Evolutionary conservation across 768 basidiomycete species (phyloP), one percentile per base, ranked within the genome.

Genomic region (Melanogaster broomeanus): DNA sequence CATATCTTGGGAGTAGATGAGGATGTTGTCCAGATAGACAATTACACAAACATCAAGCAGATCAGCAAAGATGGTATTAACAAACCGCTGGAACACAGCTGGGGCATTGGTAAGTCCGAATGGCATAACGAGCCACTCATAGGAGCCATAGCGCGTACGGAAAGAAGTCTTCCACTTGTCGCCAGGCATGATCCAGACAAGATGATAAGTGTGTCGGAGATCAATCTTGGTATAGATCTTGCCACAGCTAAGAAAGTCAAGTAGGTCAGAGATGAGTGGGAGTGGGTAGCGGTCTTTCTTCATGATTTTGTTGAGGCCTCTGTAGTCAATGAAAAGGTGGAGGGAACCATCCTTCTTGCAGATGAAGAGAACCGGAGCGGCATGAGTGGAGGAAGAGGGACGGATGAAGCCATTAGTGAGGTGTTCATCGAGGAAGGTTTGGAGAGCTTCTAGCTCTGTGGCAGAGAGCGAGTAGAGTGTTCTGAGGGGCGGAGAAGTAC

Each of bases 261-360:
- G n/a, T n/a, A n/a, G n/a, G n/a, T n/a, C n/a, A n/a, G n/a, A n/a
- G n/a, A n/a, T n/a, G n/a, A 19, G 62, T 0, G 71, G 72, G 3
- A 76, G 57, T 3, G 68, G 73, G 39, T 73, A 72, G 5, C 52
- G 49, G n/a, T n/a, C n/a, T n/a, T n/a, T n/a, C n/a, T 47, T 72
- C 63, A 22, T 68, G 44, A 68, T 61, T 0, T 64, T 51, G 42
- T 75, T 76, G 0, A 74, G 62, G 2, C 54, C 43, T 18, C 58
- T 48, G 46, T 67, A 75, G 46, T 77, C 64, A 15, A 65, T 49
- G 40, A 66, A 70, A 25, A 67, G 48, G 15, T 18, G 35, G 35
- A 57, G 65, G 1, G 49, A 48, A 9, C 67, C 63, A 41, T 66
- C 68, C 47, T 66, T 69, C 47, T 67, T 68, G n/a, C 16, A 3